Percentiles rank a stretch among this genome's conserved stretches.
Conservation (phyloP, 371 early-diverging fungal species). For the Mucor ambiguus region DNA sequence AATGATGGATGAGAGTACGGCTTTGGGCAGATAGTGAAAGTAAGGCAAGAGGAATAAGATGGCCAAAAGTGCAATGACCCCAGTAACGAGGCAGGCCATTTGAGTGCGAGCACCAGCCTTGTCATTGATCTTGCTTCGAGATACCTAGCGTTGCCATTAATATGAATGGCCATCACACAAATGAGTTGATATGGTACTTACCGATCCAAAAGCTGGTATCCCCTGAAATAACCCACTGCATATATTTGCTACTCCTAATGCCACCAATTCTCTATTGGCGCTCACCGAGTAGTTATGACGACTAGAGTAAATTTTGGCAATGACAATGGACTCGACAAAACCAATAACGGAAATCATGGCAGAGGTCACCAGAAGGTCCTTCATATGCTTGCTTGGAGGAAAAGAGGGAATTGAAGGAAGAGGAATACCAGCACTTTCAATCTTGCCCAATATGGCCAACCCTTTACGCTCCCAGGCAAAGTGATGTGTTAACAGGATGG, state of each 20-base stretch:
- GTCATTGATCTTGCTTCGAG: constrained; percentile 90
- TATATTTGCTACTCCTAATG: constrained; percentile 85
- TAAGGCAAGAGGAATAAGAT: constrained; percentile 77
- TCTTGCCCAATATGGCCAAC: constrained; percentile 73
- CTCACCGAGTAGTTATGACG: constrained; percentile 87
- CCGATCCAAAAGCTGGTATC: constrained; percentile 90
- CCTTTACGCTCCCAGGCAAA: constrained; percentile 72
- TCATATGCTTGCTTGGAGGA: constrained; percentile 60
- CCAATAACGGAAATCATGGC: constrained; percentile 91
- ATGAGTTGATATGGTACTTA: constrained; percentile 22
- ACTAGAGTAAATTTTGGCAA: constrained; percentile 87
- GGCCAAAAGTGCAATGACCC: constrained; percentile 74
- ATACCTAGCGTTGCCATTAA: constrained; percentile 43
- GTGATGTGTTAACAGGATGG: constrained; percentile 66
- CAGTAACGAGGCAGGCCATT: constrained; percentile 82
- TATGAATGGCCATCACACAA: neutral
- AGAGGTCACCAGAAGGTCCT: constrained; percentile 58
- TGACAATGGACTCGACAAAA: constrained; percentile 93
- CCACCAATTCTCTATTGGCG: constrained; percentile 94
- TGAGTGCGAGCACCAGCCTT: constrained; percentile 90
- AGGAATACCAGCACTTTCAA: constrained; percentile 63
- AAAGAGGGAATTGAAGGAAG: constrained; percentile 62
- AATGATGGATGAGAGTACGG: constrained; percentile 85
- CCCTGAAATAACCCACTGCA: constrained; percentile 81
- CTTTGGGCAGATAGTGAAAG: constrained; percentile 87